Evolutionary conservation across 1,284 basidiomycete species (phyloP).

Genomic region (Stygiomarasmius scandens): DNA sequence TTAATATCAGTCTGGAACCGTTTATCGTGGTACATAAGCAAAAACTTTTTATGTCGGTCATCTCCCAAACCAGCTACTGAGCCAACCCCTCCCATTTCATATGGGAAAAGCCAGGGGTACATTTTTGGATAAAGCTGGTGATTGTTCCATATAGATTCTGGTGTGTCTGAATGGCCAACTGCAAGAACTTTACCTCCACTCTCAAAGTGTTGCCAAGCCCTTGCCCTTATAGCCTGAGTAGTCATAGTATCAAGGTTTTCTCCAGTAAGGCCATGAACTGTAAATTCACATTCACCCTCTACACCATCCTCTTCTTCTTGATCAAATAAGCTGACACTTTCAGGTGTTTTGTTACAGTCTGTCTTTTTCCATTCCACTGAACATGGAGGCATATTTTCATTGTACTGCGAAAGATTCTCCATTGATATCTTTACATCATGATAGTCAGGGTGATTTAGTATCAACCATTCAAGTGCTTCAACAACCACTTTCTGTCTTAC

Average conservation of each 20-base stretch:
- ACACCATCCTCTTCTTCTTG: constrained; percentile 27
- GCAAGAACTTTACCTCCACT: constrained; percentile 22
- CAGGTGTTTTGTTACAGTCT: neutral
- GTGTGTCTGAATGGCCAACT: constrained; percentile 20
- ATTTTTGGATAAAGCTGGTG: constrained; percentile 34
- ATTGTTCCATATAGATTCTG: constrained; percentile 33
- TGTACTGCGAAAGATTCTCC: neutral
- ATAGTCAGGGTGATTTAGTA: constrained; percentile 32
- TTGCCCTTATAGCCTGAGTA: constrained; percentile 21
- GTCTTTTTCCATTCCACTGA: neutral
- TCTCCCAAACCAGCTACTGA: constrained; percentile 22
- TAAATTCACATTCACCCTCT: constrained; percentile 28
- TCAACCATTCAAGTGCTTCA: constrained; percentile 32
- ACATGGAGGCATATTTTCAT: neutral
- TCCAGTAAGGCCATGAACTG: constrained; percentile 31
- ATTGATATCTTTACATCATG: constrained; percentile 24
- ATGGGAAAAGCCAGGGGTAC: constrained; percentile 43
- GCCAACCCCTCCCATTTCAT: constrained; percentile 36
- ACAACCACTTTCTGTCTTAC: constrained; percentile 23
- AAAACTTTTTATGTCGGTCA: constrained; percentile 20
- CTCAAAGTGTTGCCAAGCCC: constrained; percentile 26
- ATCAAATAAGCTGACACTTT: constrained; percentile 15
- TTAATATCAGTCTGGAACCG: constrained; percentile 37
- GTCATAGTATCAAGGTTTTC: constrained; percentile 20
- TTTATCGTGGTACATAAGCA: constrained; percentile 41